Base-by-base conservation (phyloP, 257 asterid genomes). In the Coffea eugenioides region DNA sequence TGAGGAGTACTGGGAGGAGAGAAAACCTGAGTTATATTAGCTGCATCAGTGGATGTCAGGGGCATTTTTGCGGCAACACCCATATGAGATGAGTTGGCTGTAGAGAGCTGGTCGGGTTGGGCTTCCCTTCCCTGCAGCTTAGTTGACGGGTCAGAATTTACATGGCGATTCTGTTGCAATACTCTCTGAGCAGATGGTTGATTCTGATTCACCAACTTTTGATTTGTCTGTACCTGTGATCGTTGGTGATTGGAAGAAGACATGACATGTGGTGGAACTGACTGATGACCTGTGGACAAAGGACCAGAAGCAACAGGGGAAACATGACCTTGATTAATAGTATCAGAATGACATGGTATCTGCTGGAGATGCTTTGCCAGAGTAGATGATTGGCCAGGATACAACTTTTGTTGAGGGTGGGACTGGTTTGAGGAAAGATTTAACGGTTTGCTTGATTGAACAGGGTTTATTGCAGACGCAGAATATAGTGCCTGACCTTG, bases 371-470 rank as follows among this genome's bases (percentile, higher is more conserved):
- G 91, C 83, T 88, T 92, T 8, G 91, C 69, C 49, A 91, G 80
- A 43, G 89, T 67, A 69, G 92, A 52, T 70, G 74, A 82, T 83
- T 85, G 95, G 80, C 85, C 89, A 77, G 96, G 77, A 86, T 83
- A 83, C n/a, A 56, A 85, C 81, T 90, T 92, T 79, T 88, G 88
- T 86, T 82, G 92, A 78, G 94, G 86, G 85, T 84, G 84, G 73
- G 87, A 69, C 76, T 86, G 93, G 81, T 82, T 89, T 64, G 94
- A 81, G 41, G 94, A 79, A 78, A 88, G 88, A 82, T 90, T 72
- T 66, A 80, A 74, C 76, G 86, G 90, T 84, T 87, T 92, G 75
- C 89, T 76, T 6, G 86, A 84, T 81, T 81, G 92, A 66, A 74
- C 87, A 79, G 88, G 76, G 79, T 82, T 85, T 80, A 80, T 67